Conservation (phyloP, 192 early-diverging fungal species). For the Pilaira anomala region DNA sequence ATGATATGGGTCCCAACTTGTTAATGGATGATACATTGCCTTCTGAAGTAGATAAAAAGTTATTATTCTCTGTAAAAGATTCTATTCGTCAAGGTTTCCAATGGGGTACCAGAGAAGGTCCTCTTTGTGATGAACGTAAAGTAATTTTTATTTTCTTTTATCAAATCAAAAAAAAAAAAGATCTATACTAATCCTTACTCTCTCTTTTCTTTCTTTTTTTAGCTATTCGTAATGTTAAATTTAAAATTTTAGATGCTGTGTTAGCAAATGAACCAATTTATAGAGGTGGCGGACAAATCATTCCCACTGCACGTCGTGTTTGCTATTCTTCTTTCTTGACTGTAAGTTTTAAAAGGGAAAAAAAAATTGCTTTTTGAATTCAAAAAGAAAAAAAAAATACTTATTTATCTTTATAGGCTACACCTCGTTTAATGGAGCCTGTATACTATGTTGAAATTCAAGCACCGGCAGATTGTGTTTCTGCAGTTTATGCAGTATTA, state of each 20-base stretch:
- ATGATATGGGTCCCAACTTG: constrained; percentile 87
- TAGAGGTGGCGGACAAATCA: constrained; percentile 94
- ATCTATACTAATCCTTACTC: no score
- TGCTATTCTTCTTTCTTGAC: constrained; percentile 96
- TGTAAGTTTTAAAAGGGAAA: constrained; percentile 38
- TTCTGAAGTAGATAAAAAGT: constrained; percentile 82
- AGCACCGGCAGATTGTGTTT: constrained; percentile 92
- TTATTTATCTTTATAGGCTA: constrained; percentile 53
- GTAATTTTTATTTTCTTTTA: neutral
- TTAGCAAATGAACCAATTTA: constrained; percentile 85
- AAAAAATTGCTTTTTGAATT: neutral
- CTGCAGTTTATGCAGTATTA: constrained; percentile 92
- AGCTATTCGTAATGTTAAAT: constrained; percentile 94
- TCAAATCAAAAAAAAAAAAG: no score
- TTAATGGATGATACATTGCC: constrained; percentile 96
- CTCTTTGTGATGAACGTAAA: constrained; percentile 93
- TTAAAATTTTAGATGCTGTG: constrained; percentile 85
- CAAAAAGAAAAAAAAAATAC: no score
- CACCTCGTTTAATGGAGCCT: constrained; percentile 97
- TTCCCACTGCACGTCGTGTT: constrained; percentile 93
- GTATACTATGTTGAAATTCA: constrained; percentile 96
- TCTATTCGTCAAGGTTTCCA: constrained; percentile 94
- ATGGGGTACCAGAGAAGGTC: constrained; percentile 96
- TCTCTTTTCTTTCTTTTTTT: constrained; percentile 12
- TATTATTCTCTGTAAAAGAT: constrained; percentile 77